Base-by-base conservation (phyloP, 108 stramenopile species). In the Fragilaria radians region DNA sequence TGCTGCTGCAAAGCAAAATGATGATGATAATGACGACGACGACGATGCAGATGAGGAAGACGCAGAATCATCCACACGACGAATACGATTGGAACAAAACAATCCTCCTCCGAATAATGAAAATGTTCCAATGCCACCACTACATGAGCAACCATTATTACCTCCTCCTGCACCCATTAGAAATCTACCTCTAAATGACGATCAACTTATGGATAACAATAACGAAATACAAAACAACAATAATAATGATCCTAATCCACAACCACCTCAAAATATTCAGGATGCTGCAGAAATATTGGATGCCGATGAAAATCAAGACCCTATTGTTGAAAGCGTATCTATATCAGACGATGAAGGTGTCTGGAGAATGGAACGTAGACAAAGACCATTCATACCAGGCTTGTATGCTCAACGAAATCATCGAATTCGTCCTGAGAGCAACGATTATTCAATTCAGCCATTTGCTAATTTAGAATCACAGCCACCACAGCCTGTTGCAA, bases 261-360 rank as follows among this genome's bases (percentile, higher is more conserved):
- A 4, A 4, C 22, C 22, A 24, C 22, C 4, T 28, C 27, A 24
- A 24, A 25, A 54, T 54, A 4, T 7, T 28, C 28, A 29, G 17
- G 49, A 28, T 28, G 66, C 48, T 11, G 64, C 52, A n/a, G 68
- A 34, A 11, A 54, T 51, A 18, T 42, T 18, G 25, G 26, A 52
- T 2, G 27, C 32, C 23, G 68, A 28, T 4, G 45, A 54, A 29
- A 52, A 62, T 17, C 17, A 9, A 24, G 32, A 61, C 25, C 42
- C 26, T 52, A 29, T 32, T 23, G 23, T 50, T 36, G 61, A 24
- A 0, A 62, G 54, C 59, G 72, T 74, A 19, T 79, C 78, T 19
- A 63, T 79, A 11, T 74, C 73, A 9, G 78, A 79, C 51, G 78
- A 79, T 48, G 78, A 79, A 57, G 19, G 1, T 51, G 48, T 19